These are phyloP conservation scores for Coniochaeta sp. DNA, from an alignment of 2,329 filamentous ascomycete species.

Conservation along the genomic window DNA sequence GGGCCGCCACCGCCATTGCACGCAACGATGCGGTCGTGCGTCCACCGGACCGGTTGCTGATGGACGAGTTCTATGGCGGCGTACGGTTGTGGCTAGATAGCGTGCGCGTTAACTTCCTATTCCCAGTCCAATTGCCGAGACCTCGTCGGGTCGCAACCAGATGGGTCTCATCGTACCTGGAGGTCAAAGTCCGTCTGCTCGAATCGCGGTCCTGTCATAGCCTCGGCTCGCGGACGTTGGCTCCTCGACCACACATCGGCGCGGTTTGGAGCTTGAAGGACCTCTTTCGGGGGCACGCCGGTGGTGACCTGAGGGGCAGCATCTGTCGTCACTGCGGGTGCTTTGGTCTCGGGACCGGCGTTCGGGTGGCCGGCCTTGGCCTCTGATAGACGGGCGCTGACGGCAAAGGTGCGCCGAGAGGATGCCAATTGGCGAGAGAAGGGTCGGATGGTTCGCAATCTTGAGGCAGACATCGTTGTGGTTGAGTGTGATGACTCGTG, in stretches of 20 bases:
- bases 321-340: slow-evolving; percentile 29
- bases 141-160: background rate
- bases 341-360: slow-evolving; percentile 2
- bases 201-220: slow-evolving; percentile 91
- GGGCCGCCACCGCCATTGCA: slow-evolving; percentile 93
- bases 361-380: slow-evolving; percentile 16
- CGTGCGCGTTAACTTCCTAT: background rate
- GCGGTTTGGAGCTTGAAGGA: slow-evolving; percentile 77
- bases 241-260: slow-evolving; percentile 73
- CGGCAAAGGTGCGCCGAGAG: slow-evolving; percentile 39
- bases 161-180: slow-evolving; percentile 58
- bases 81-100: slow-evolving; percentile 63
- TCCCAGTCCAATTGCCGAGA: background rate
- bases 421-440: slow-evolving; percentile 36
- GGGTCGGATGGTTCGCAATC: slow-evolving; percentile 30
- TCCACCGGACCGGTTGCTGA: slow-evolving; percentile 91
- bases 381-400: slow-evolving; percentile 40
- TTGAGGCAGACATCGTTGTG: slow-evolving; percentile 39
- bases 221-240: slow-evolving; percentile 72
- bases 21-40: slow-evolving; percentile 69
- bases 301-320: slow-evolving; percentile 36
- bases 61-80: slow-evolving; percentile 95
- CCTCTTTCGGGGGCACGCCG: slow-evolving; percentile 34
- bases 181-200: slow-evolving; percentile 92
- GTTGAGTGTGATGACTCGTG: slow-evolving; percentile 3